Percentiles rank a stretch among this genome's conserved stretches.
Conservation (phyloP, 805 yeast species). For the Dipodascopsis tothii region DNA sequence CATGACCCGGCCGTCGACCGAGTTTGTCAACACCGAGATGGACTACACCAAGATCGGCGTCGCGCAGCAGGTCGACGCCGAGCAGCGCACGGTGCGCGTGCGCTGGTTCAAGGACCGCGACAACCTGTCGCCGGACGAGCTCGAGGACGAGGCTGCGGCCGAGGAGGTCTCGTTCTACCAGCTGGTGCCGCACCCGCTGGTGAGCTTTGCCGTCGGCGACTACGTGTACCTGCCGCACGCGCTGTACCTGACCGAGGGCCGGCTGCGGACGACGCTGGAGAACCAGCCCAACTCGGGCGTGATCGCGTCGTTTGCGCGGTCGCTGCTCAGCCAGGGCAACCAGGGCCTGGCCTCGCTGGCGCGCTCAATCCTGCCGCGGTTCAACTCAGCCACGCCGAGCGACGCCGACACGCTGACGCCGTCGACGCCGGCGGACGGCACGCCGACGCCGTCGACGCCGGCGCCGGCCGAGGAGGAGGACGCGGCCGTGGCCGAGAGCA, state of each 20-base stretch:
- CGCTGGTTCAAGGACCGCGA: conserved; percentile 18
- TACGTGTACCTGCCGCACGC: conserved; percentile 18
- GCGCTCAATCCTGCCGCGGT: conserved; percentile 15
- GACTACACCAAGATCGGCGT: conserved; percentile 19
- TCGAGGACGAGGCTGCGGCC: conserved; percentile 2
- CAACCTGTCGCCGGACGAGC: conserved; percentile 10
- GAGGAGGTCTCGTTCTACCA: conserved; percentile 22
- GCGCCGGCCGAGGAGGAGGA: background rate
- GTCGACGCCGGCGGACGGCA: background rate
- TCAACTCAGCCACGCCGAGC: too few species aligned
- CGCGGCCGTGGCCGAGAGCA: background rate
- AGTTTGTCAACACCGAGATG: conserved; percentile 5
- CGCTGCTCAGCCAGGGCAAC: conserved; percentile 17
- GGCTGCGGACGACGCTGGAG: background rate
- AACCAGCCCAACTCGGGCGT: conserved; percentile 9
- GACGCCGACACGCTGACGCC: background rate
- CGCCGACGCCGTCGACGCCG: background rate
- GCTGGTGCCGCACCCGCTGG: conserved; percentile 17
- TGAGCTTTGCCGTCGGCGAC: conserved; percentile 15
- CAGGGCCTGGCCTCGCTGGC: conserved; percentile 21
- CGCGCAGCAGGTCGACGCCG: conserved; percentile 16
- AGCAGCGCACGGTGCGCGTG: conserved; percentile 15
- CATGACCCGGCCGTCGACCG: background rate
- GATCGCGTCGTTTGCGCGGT: conserved; percentile 16
- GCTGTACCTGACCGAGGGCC: conserved; percentile 5